Conservation (phyloP, 2,329 filamentous ascomycete genomes). For the Curvularia sp. region DNA sequence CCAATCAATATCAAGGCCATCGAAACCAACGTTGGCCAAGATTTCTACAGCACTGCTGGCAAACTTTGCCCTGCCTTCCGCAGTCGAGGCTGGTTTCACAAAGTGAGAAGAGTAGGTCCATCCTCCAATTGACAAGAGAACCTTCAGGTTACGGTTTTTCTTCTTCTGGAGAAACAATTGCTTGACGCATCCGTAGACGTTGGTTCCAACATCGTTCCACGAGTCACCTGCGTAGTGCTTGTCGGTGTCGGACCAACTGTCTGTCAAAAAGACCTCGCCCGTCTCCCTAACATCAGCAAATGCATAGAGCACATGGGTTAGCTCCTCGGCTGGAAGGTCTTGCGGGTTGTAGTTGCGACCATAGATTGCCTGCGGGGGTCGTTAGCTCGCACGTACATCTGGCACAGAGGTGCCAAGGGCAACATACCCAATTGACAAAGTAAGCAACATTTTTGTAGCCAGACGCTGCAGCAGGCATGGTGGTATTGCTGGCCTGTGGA, state of each 20-base stretch:
- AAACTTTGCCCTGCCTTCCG: conserved; percentile 40
- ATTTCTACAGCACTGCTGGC: conserved; percentile 45
- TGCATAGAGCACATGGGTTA: conserved; percentile 50
- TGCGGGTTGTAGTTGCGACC: conserved; percentile 48
- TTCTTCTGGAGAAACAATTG: conserved; percentile 49
- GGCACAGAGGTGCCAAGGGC: conserved; percentile 5
- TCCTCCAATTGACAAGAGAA: conserved; percentile 49
- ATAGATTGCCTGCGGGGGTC: conserved; percentile 45
- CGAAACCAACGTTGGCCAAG: conserved; percentile 46
- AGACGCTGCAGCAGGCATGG: conserved; percentile 28
- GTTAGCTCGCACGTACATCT: conserved; percentile 3
- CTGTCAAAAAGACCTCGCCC: conserved; percentile 49
- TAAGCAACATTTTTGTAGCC: conserved; percentile 49
- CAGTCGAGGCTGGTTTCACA: conserved; percentile 41
- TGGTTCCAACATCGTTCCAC: conserved; percentile 50
- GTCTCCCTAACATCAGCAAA: conserved; percentile 50
- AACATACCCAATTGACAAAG: conserved; percentile 49
- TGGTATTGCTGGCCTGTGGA: conserved; percentile 23
- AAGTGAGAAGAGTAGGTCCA: conserved; percentile 52
- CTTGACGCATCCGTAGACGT: conserved; percentile 50
- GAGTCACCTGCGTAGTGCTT: conserved; percentile 50
- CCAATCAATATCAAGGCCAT: conserved; percentile 51
- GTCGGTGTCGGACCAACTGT: conserved; percentile 48
- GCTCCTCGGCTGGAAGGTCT: conserved; percentile 41
- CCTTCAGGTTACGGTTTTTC: conserved; percentile 47